Conservation (phyloP, 2,329 filamentous ascomycete genomes). For the Incumbomyces lentus region DNA sequence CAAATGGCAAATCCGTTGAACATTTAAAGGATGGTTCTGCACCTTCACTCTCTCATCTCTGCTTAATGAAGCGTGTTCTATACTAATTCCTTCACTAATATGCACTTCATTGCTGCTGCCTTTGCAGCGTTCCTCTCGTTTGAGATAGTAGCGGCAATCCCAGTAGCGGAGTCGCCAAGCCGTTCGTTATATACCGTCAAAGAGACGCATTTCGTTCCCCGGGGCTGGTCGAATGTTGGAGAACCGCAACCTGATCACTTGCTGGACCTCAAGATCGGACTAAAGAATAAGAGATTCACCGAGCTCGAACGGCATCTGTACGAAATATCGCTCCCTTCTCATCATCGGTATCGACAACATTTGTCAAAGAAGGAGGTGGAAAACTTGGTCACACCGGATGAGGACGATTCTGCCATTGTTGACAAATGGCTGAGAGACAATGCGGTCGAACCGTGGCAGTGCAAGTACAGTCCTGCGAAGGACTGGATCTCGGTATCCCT, state of each 20-base stretch:
- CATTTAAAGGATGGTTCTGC: too few species aligned
- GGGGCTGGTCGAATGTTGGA: conserved; percentile 39
- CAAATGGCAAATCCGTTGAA: too few species aligned
- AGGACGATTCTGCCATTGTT: conserved; percentile 43
- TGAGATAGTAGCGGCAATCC: background rate
- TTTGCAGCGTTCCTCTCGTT: conserved; percentile 3
- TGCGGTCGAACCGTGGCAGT: conserved; percentile 34
- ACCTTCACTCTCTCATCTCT: too few species aligned
- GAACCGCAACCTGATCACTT: conserved; percentile 39
- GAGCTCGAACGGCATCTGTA: conserved; percentile 46
- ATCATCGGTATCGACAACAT: conserved; percentile 46
- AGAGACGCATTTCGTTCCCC: conserved; percentile 44
- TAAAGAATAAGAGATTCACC: conserved; percentile 48
- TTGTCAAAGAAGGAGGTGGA: conserved; percentile 43
- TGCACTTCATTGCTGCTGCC: conserved; percentile 2
- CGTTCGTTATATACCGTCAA: conserved; percentile 43
- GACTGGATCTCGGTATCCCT: conserved; percentile 49
- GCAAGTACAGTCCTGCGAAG: conserved; percentile 42
- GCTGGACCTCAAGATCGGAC: conserved; percentile 47
- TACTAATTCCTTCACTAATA: background rate
- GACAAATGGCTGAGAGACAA: conserved; percentile 47
- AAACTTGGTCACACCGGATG: conserved; percentile 42
- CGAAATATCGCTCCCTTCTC: conserved; percentile 45
- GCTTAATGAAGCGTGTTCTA: too few species aligned
- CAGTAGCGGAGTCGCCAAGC: conserved; percentile 13